Conservation (phyloP, 176 grass and related monocot genomes). For the Oryza meridionalis region DNA sequence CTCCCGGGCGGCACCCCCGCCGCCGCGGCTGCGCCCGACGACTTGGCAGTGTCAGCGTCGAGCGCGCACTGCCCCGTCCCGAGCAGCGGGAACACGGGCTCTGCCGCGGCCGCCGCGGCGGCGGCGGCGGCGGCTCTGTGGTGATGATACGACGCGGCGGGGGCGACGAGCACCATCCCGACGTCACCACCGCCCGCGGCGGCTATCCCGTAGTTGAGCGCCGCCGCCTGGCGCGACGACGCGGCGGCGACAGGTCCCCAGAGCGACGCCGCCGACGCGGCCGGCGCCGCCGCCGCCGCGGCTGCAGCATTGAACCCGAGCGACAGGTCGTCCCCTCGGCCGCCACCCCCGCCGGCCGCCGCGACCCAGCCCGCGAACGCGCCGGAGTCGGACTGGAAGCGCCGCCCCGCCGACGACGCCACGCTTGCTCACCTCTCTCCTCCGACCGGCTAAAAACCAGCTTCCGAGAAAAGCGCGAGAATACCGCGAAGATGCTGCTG, state of each 20-base stretch:
- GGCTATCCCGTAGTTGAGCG: constrained; percentile 67
- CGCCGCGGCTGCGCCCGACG: neutral
- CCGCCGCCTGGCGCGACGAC: constrained; percentile 37
- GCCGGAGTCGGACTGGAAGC: constrained; percentile 82
- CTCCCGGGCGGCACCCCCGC: neutral
- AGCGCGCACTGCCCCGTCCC: constrained; percentile 60
- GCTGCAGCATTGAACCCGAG: constrained; percentile 87
- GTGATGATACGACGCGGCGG: constrained; percentile 65
- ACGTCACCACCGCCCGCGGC: constrained; percentile 52
- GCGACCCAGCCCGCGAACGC: constrained; percentile 84
- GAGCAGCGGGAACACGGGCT: constrained; percentile 74
- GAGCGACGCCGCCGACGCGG: constrained; percentile 27
- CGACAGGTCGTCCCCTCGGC: constrained; percentile 75
- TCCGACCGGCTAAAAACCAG: neutral
- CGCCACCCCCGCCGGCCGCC: constrained; percentile 43
- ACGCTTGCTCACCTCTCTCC: constrained; percentile 22
- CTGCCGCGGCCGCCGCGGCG: constrained; percentile 25
- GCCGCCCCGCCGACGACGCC: constrained; percentile 74
- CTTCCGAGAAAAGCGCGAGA: constrained; percentile 20
- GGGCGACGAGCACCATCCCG: constrained; percentile 66
- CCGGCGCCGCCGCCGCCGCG: neutral
- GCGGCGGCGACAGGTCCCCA: constrained; percentile 38
- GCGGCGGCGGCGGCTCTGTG: constrained; percentile 29
- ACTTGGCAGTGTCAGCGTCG: constrained; percentile 33
- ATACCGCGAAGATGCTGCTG: constrained; percentile 32